Conservation (phyloP, 768 basidiomycete genomes). For the Lentinula detonsa region DNA sequence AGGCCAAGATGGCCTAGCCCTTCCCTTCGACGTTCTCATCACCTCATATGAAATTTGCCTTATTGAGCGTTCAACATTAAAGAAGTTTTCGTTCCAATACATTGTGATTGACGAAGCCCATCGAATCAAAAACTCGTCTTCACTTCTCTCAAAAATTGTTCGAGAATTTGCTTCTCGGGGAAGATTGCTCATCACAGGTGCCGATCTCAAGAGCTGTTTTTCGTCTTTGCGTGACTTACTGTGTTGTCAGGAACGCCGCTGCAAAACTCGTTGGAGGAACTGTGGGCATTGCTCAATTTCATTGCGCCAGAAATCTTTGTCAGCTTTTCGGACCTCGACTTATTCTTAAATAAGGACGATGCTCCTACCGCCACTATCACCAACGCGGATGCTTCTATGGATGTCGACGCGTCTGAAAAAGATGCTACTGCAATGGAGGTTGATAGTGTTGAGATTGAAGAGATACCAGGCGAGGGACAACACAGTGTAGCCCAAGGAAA, state of each 20-base stretch:
- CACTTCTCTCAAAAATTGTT: slow-evolving; percentile 91
- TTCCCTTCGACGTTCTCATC: slow-evolving; percentile 80
- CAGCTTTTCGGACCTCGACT: slow-evolving; percentile 85
- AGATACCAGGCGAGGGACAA: neutral
- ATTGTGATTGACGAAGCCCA: slow-evolving; percentile 99
- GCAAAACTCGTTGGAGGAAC: slow-evolving; percentile 95
- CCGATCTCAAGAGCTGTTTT: neutral
- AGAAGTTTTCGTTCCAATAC: slow-evolving; percentile 96
- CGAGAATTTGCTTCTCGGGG: slow-evolving; percentile 85
- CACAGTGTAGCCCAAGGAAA: neutral
- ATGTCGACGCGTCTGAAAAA: neutral
- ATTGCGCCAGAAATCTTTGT: slow-evolving; percentile 97
- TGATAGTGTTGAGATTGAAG: neutral
- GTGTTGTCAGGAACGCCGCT: slow-evolving; percentile 59
- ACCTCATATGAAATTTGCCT: slow-evolving; percentile 97
- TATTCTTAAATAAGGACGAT: slow-evolving; percentile 89
- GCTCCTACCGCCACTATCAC: slow-evolving; percentile 12
- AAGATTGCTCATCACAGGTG: slow-evolving; percentile 89
- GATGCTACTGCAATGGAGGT: neutral
- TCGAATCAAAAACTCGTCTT: slow-evolving; percentile 98
- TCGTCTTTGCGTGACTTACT: neutral
- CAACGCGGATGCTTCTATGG: slow-evolving; percentile 13
- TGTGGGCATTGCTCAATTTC: slow-evolving; percentile 90
- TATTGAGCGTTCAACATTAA: slow-evolving; percentile 87
- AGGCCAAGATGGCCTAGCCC: neutral